phyloP scores from a whole-genome alignment of 2,329 filamentous ascomycete genomes.

The Bisporella sp. region DNA sequence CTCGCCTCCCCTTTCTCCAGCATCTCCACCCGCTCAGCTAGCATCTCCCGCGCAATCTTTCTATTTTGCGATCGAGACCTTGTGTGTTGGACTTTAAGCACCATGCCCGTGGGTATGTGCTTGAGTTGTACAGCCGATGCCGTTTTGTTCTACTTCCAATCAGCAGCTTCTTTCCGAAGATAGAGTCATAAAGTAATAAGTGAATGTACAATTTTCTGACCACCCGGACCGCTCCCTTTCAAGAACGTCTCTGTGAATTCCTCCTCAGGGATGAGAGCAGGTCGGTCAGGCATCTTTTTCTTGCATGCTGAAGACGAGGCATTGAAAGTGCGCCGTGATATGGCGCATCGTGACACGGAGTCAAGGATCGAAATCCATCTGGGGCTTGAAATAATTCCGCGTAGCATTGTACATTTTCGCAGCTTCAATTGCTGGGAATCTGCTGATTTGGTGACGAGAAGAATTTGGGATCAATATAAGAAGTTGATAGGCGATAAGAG shows the following conservation, averaged over 20 bases:
- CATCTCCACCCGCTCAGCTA: conserved; percentile 54
- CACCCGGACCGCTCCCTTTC: conserved; percentile 86
- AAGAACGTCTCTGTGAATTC: conserved; percentile 83
- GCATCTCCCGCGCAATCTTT: conserved; percentile 69
- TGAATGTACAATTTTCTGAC: conserved; percentile 77
- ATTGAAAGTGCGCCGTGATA: conserved; percentile 9
- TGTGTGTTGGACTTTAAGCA: conserved; percentile 91
- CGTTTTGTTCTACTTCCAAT: conserved; percentile 74
- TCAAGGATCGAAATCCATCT: not conserved
- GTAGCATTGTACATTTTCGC: conserved; percentile 23
- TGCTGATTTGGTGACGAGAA: too few species aligned
- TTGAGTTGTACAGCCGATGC: conserved; percentile 89
- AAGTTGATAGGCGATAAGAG: too few species aligned
- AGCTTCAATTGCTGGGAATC: too few species aligned
- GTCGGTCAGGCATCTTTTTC: conserved; percentile 69
- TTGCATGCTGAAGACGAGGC: conserved; percentile 15
- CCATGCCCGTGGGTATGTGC: conserved; percentile 82
- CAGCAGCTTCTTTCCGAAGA: not conserved
- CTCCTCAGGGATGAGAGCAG: conserved; percentile 62
- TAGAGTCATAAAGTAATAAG: not conserved
- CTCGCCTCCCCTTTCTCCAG: conserved; percentile 64
- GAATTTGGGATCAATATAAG: too few species aligned
- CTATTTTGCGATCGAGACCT: conserved; percentile 82
- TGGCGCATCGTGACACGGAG: not conserved
- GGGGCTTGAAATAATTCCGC: conserved; percentile 9